A percentile compares a stretch with the other conserved stretches of the same genome.
Conservation (phyloP, 2,329 filamentous ascomycete species). For the Cladosporium sp. region DNA sequence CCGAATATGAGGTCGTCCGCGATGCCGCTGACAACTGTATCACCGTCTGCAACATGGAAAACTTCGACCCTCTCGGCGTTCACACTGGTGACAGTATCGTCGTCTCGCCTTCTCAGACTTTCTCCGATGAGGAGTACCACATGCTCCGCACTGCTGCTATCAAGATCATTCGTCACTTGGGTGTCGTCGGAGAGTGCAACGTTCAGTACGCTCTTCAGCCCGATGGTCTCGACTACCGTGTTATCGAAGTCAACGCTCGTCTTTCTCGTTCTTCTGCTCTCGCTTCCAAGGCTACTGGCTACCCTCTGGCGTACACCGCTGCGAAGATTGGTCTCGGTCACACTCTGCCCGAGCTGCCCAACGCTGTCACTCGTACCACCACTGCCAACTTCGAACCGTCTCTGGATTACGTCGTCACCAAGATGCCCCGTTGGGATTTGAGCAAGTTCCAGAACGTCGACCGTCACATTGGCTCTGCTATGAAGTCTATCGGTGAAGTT, state of each 20-base stretch:
- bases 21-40: slow-evolving; percentile 99
- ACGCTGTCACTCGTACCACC: slow-evolving; percentile 96
- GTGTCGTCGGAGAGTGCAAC: slow-evolving; percentile 97
- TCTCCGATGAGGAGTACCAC: slow-evolving; percentile 98
- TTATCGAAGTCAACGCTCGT: slow-evolving; percentile 98
- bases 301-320: slow-evolving; percentile 93
- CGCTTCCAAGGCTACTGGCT: slow-evolving; percentile 96
- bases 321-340: slow-evolving; percentile 97
- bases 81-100: slow-evolving; percentile 99
- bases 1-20: slow-evolving; percentile 96
- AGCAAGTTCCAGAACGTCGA: slow-evolving; percentile 99
- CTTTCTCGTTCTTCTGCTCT: slow-evolving; percentile 94
- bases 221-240: slow-evolving; percentile 93
- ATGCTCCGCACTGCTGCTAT: slow-evolving; percentile 97
- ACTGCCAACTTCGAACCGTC: slow-evolving; percentile 98
- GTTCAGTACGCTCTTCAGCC: slow-evolving; percentile 96
- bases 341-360: slow-evolving; percentile 90
- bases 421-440: slow-evolving; percentile 97
- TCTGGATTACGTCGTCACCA: slow-evolving; percentile 95
- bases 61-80: slow-evolving; percentile 95
- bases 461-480: slow-evolving; percentile 92
- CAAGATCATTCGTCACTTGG: slow-evolving; percentile 95
- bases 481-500: slow-evolving; percentile 99
- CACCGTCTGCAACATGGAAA: slow-evolving; percentile 98
- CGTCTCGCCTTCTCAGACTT: slow-evolving; percentile 90